Percentiles rank a stretch among this genome's conserved stretches.
These are phyloP conservation scores for Arxiozyma heterogenica DNA, from an alignment of 1,139 yeast species.

Conservation along the genomic window DNA sequence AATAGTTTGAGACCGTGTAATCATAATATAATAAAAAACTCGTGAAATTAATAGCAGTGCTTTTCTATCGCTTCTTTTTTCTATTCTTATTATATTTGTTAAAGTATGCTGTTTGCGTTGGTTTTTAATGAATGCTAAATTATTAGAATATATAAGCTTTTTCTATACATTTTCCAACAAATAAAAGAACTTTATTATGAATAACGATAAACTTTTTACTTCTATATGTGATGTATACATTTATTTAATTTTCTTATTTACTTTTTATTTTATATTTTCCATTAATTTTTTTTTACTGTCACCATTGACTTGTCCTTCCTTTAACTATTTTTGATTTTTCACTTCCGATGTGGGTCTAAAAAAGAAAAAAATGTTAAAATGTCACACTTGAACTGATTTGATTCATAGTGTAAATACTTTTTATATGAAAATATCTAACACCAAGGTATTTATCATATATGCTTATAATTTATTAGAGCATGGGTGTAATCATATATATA, in stretches of 20 bases:
- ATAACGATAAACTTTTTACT: too few relatives aligned
- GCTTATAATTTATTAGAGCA: too few relatives aligned
- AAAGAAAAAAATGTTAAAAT: background rate
- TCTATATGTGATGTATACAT: too few relatives aligned
- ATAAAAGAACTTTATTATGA: background rate
- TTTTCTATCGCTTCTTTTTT: too few relatives aligned
- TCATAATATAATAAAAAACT: background rate
- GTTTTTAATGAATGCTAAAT: too few relatives aligned
- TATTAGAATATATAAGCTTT: too few relatives aligned
- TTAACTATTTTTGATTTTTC: background rate
- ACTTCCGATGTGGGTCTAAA: background rate
- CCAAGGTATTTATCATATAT: too few relatives aligned
- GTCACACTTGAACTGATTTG: background rate
- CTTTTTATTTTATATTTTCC: background rate
- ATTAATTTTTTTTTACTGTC: background rate
- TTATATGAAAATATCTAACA: background rate
- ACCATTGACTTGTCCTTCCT: background rate
- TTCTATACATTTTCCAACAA: background rate
- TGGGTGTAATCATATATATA: too few relatives aligned
- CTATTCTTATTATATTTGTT: background rate
- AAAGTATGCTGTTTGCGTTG: background rate
- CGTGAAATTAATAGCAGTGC: too few relatives aligned
- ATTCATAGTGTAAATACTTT: too few relatives aligned
- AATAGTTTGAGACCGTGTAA: background rate
- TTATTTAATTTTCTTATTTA: background rate